phyloP scores from a whole-genome alignment of 2,329 filamentous ascomycete species.

The Didymella arachidicola region DNA sequence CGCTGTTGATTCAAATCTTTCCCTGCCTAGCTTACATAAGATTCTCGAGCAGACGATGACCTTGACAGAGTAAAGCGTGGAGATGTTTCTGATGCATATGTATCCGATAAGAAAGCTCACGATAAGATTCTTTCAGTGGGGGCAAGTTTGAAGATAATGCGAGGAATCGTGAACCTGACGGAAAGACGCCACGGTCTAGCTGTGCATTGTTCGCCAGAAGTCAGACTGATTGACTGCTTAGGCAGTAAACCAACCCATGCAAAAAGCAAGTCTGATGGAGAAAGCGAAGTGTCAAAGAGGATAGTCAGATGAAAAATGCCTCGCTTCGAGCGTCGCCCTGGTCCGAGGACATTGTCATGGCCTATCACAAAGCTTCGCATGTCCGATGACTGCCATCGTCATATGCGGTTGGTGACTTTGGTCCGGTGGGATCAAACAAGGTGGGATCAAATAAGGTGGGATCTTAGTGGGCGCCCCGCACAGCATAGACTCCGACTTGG shows the following conservation, averaged over 20 bases:
- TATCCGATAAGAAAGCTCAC: background rate
- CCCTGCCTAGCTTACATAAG: background rate
- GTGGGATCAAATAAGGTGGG: background rate
- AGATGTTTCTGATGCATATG: background rate
- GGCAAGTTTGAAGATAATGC: background rate
- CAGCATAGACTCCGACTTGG: conserved; percentile 7
- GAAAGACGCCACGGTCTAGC: background rate
- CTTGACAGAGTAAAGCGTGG: background rate
- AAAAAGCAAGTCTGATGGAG: background rate
- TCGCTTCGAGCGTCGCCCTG: background rate
- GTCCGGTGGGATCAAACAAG: background rate
- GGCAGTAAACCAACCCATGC: too few species aligned
- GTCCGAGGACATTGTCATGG: background rate
- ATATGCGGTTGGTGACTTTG: background rate
- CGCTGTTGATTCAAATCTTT: background rate
- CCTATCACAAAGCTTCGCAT: background rate
- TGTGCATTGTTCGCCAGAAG: background rate
- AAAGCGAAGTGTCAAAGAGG: background rate
- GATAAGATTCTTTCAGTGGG: background rate
- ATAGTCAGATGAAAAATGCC: background rate
- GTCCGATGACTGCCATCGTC: background rate
- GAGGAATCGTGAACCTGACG: background rate
- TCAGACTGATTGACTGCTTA: background rate
- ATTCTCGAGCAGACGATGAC: background rate
- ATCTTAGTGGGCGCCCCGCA: conserved; percentile 1